Conservation (phyloP, 2,329 filamentous ascomycete genomes). For the Trichoderma atrobrunneum region DNA sequence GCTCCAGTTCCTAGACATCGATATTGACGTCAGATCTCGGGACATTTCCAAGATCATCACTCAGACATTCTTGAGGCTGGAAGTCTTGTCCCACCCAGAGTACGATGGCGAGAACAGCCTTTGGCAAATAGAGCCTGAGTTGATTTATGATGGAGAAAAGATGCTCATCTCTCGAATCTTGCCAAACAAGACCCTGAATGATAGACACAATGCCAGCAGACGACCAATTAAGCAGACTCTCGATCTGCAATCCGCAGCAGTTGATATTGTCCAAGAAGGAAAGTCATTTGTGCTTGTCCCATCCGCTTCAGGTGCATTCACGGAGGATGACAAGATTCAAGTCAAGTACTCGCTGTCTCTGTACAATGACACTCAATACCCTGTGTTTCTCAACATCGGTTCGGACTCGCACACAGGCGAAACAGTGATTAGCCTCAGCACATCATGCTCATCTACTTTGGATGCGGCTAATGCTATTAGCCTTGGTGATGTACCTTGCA, state of each 20-base stretch:
- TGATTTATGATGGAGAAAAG: not conserved
- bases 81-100: not conserved
- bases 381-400: not conserved
- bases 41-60: not conserved
- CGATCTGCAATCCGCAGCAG: not conserved
- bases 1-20: no score
- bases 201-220: not conserved
- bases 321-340: not conserved
- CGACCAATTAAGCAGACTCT: not conserved
- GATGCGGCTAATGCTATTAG: not conserved
- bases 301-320: not conserved
- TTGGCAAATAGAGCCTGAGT: not conserved
- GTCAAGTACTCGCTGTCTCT: not conserved
- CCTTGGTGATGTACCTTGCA: not conserved
- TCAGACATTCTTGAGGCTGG: not conserved
- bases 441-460: not conserved
- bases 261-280: not conserved
- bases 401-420: not conserved
- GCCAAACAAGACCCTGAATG: not conserved
- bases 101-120: not conserved
- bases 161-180: not conserved
- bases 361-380: not conserved
- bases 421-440: not conserved
- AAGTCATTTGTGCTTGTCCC: not conserved
- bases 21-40: no score